Percentiles rank a stretch among this genome's conserved stretches.
phyloP scores from a whole-genome alignment of 1,139 yeast species.

The Yamadazyma diospyri region DNA sequence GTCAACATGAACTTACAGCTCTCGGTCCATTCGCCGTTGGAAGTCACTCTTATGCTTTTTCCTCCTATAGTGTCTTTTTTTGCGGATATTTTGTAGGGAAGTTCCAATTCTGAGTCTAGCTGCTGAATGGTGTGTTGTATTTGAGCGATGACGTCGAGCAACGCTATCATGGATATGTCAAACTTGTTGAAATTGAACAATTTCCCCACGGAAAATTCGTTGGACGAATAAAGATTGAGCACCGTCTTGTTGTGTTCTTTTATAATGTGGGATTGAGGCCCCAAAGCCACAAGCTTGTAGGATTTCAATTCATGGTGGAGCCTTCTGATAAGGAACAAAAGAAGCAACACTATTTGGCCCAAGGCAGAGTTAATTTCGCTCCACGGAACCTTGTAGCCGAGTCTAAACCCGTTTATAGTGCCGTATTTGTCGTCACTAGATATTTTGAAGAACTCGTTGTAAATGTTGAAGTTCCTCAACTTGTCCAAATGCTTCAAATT shows the following conservation, averaged over 20 bases:
- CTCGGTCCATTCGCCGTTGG: constrained; percentile 84
- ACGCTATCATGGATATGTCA: constrained; percentile 75
- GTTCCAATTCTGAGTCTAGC: constrained; percentile 54
- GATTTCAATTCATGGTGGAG: constrained; percentile 53
- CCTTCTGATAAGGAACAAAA: constrained; percentile 61
- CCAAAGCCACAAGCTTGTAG: constrained; percentile 75
- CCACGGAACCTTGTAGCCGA: constrained; percentile 81
- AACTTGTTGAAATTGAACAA: constrained; percentile 66
- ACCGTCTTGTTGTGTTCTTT: constrained; percentile 33
- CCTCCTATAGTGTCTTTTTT: constrained; percentile 72
- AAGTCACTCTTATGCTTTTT: constrained; percentile 65
- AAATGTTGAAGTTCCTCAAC: constrained; percentile 73
- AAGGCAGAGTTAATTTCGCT: constrained; percentile 89
- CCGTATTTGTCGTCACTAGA: constrained; percentile 83
- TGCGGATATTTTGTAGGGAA: constrained; percentile 60
- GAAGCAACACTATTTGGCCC: constrained; percentile 74
- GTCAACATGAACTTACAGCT: constrained; percentile 83
- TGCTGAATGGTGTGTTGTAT: constrained; percentile 48
- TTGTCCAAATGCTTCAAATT: constrained; percentile 65
- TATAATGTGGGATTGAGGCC: constrained; percentile 78
- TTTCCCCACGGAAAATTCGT: constrained; percentile 67
- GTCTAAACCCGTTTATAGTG: constrained; percentile 77
- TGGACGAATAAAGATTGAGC: constrained; percentile 55
- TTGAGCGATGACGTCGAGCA: constrained; percentile 59
- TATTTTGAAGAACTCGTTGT: constrained; percentile 75